These are phyloP conservation scores for Candida nemodendra DNA, from an alignment of 805 yeast species.

Conservation along the genomic window DNA sequence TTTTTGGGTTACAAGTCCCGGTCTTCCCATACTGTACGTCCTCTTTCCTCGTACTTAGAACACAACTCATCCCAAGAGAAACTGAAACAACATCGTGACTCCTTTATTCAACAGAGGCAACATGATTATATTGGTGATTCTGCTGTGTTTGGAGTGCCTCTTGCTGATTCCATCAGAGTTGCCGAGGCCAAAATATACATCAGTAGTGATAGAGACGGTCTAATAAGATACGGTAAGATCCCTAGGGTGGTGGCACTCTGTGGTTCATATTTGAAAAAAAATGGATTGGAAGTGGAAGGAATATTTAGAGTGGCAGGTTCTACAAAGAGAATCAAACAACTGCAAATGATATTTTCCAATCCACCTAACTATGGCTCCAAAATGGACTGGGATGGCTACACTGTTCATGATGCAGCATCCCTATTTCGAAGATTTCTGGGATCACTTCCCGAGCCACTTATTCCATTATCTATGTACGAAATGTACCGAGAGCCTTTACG, in stretches of 20 bases:
- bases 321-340: slow-evolving; percentile 78
- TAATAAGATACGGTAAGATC: slow-evolving; percentile 78
- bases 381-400: slow-evolving; percentile 87
- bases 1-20: slow-evolving; percentile 49
- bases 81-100: slow-evolving; percentile 48
- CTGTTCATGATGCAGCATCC: slow-evolving; percentile 96
- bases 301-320: slow-evolving; percentile 93
- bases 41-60: slow-evolving; percentile 32
- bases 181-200: slow-evolving; percentile 79
- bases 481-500: slow-evolving; percentile 74
- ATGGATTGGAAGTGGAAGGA: slow-evolving; percentile 81
- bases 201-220: slow-evolving; percentile 59
- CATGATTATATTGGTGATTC: slow-evolving; percentile 44
- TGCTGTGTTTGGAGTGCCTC: slow-evolving; percentile 76
- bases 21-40: slow-evolving; percentile 45
- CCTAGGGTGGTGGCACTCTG: slow-evolving; percentile 96
- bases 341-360: slow-evolving; percentile 78
- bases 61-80: slow-evolving; percentile 31
- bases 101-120: slow-evolving; percentile 43
- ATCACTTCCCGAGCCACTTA: slow-evolving; percentile 86
- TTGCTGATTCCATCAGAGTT: slow-evolving; percentile 64
- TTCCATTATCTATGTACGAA: slow-evolving; percentile 76
- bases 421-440: slow-evolving; percentile 82
- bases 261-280: slow-evolving; percentile 78
- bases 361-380: slow-evolving; percentile 91